Base-by-base conservation (phyloP, 129 eudicot genomes). In the Lactuca sativa region DNA sequence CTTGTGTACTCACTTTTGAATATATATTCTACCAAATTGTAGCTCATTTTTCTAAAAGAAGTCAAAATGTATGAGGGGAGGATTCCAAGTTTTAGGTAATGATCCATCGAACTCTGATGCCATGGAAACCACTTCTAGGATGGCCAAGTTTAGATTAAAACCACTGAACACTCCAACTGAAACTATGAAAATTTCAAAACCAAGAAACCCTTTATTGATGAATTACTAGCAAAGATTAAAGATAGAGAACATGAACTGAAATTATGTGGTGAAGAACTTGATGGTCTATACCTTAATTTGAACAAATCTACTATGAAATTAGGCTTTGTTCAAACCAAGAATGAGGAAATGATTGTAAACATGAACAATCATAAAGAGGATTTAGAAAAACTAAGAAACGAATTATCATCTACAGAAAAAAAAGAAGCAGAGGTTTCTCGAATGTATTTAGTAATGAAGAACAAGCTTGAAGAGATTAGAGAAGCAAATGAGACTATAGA, bases 391-490 rank as follows among this genome's bases (percentile, higher is more conserved):
- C 51, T 59, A 59, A 69, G 59, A 76, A 12, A 63, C 7, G 75
- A 69, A 32, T 17, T 76, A 41, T 55, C 71, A 12, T 41, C 71
- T 40, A 65, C 74, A 67, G 69, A 59, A 54, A 68, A 56, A 13
- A 78, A 78, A 83, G 79, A 78, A 60, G 84, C 77, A 53, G 86
- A 82, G 76, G 68, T 77, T 80, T 56, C 5, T 15, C 11, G 32
- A 34, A 86, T 48, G 75, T 67, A 73, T 77, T 69, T 16, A 10
- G 30, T 31, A 61, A 74, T 80, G 37, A 67, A 55, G 52, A 64
- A 77, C 38, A 82, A 89, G 75, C 71, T 84, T 6, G 81, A 74
- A 57, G 86, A 60, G n/a, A 62, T 76, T 33, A 90, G 86, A 67
- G 87, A 65, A 48, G 85, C 56, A 6, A 86, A 86, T 41, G 80